Evolutionary conservation across 208 protist genomes (phyloP).

Genomic region (Trypanosoma caninum): DNA sequence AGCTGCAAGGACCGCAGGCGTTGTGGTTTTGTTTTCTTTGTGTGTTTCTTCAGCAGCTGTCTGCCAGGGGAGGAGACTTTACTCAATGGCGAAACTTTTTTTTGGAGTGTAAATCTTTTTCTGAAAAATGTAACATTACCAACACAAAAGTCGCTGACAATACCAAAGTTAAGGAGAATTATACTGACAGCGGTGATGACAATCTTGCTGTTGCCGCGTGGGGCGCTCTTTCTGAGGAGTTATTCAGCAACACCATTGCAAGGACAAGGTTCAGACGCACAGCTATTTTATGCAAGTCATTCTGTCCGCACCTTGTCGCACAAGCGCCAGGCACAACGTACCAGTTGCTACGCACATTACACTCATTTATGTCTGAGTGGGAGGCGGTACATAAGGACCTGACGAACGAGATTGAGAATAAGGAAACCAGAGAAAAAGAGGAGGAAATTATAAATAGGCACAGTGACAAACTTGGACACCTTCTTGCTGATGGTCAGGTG

Average conservation of each 20-base stretch:
- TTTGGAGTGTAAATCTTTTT: conserved; percentile 16
- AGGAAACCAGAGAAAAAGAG: conserved; percentile 9
- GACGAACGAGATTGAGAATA: neutral
- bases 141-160: neutral
- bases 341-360: conserved; percentile 19
- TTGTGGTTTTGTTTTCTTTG: conserved; percentile 66
- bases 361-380: conserved; percentile 31
- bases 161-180: neutral
- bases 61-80: conserved; percentile 42
- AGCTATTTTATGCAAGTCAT: conserved; percentile 65
- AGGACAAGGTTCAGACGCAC: conserved; percentile 64
- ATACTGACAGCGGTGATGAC: neutral
- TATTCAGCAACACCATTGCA: conserved; percentile 48
- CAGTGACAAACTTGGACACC: conserved; percentile 25
- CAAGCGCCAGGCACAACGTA: conserved; percentile 57
- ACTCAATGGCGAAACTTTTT: conserved; percentile 43
- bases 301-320: conserved; percentile 45
- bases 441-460: conserved; percentile 26
- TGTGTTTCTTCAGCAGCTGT: conserved; percentile 74
- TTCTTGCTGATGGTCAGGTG: conserved; percentile 44
- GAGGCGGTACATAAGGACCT: neutral
- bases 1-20: neutral
- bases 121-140: neutral
- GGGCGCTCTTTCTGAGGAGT: conserved; percentile 29
- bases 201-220: conserved; percentile 19